Evolutionary conservation across 2,329 filamentous ascomycete genomes (phyloP).

Genomic region (Fonsecaea erecta): DNA sequence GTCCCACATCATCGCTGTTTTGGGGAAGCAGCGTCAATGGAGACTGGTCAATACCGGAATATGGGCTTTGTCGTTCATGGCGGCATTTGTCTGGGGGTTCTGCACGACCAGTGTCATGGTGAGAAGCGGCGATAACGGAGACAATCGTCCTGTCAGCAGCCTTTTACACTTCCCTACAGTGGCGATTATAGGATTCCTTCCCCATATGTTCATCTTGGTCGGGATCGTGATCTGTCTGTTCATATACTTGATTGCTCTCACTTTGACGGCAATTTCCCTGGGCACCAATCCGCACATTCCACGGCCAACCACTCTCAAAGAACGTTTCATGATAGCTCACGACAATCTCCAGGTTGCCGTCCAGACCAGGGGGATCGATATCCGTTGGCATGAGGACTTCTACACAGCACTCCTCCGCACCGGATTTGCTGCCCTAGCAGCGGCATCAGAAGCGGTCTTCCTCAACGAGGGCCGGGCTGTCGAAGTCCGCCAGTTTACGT

Average conservation of each 20-base stretch:
- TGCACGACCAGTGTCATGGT: conserved; percentile 50
- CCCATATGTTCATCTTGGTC: conserved; percentile 81
- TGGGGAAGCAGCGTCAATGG: conserved; percentile 77
- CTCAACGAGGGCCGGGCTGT: conserved; percentile 85
- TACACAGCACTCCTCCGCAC: conserved; percentile 87
- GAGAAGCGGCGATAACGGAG: conserved; percentile 31
- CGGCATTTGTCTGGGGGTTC: conserved; percentile 78
- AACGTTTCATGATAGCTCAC: conserved; percentile 73
- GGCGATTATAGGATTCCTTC: conserved; percentile 92
- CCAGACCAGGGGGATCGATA: conserved; percentile 76
- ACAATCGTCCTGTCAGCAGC: conserved; percentile 52
- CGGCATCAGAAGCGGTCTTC: conserved; percentile 94
- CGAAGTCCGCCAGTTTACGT: conserved; percentile 75
- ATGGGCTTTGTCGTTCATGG: conserved; percentile 91
- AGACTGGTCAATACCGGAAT: conserved; percentile 85
- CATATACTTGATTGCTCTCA: conserved; percentile 78
- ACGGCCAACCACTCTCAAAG: conserved; percentile 53
- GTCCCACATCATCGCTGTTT: conserved; percentile 79
- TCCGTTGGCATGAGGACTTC: conserved; percentile 90
- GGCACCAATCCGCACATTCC: conserved; percentile 54
- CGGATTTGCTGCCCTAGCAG: conserved; percentile 86
- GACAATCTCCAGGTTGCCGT: conserved; percentile 91
- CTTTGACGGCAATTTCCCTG: conserved; percentile 73
- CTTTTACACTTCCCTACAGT: conserved; percentile 89
- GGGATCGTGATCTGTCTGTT: conserved; percentile 76